Base-by-base conservation (phyloP, 1,139 yeast genomes). In the Geotrichum cucujoidarum region DNA sequence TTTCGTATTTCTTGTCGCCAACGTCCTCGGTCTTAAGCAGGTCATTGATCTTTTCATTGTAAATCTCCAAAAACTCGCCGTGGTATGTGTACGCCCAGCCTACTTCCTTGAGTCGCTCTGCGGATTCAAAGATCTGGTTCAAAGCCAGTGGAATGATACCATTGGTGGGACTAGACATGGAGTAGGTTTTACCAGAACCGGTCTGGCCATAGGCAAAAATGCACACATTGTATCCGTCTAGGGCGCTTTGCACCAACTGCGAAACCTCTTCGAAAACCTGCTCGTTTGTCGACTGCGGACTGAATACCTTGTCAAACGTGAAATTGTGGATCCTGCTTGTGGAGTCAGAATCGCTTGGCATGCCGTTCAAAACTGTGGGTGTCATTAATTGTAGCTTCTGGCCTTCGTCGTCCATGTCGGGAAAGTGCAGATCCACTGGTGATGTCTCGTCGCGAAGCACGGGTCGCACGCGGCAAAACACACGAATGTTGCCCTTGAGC, bases 91-190 rank as follows among this genome's bases (percentile, higher is more conserved):
- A 87, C 3, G 63, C 57, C 95, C 95, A 87, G 1, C 87, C 87
- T 43, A 72, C 71, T 33, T 69, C 70, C 49, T 72, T 67, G 37
- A 84, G 60, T 3, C 68, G 69, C 1, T 71, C 65, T 2, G 82
- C 75, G 52, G 83, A 78, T 24, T 74, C 68, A 60, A 88, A 90
- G 4, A 92, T 83, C 59, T 84, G 87, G 6, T 70, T 65, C 3
- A 90, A 75, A 0, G 97, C 85, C 20, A 80, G 70, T 1, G 95
- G 90, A 31, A 90, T 87, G 74, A 92, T 80, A 20, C 98, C 98
- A 60, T 81, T 83, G 2, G 66, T 58, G 0, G 77, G 70, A 39
- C 94, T 77, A 31, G 62, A 55, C 66, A 64, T 62, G 3, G 68
- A 63, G 47, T 57, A 62, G 36, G 65, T 62, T 45, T 64, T 64